A percentile compares a stretch with the other conserved stretches of the same genome.
These are phyloP conservation scores for Xylaria curta DNA, from an alignment of 495 filamentous ascomycete genomes.

Conservation along the genomic window DNA sequence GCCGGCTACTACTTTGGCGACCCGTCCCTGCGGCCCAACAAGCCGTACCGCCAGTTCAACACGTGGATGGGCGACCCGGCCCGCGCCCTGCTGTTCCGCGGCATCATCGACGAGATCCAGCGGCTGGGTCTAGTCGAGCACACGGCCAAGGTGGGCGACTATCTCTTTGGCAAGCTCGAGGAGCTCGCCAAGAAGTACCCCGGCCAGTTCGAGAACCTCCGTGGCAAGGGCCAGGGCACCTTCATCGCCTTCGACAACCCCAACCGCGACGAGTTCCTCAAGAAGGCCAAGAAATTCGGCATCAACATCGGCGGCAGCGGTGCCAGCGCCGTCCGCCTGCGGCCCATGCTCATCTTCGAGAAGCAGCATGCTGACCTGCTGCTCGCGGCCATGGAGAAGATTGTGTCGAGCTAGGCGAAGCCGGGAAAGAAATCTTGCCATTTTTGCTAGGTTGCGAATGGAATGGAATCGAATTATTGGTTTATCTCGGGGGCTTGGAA, in stretches of 20 bases:
- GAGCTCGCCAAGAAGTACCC: conserved; percentile 76
- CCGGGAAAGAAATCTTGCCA: not conserved
- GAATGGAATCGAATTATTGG: not conserved
- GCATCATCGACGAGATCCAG: conserved; percentile 90
- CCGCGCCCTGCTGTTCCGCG: conserved; percentile 87
- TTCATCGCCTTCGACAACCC: conserved; percentile 97
- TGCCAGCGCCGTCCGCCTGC: conserved; percentile 76
- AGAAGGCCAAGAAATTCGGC: conserved; percentile 79
- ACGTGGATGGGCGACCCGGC: conserved; percentile 99
- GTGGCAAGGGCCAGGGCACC: conserved; percentile 93
- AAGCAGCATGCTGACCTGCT: conserved; percentile 79
- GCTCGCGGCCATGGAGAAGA: conserved; percentile 70
- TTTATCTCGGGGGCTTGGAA: not conserved
- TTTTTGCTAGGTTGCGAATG: not conserved
- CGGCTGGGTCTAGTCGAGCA: conserved; percentile 78
- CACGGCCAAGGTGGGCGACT: conserved; percentile 82
- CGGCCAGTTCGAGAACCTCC: conserved; percentile 82
- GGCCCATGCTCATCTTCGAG: conserved; percentile 97
- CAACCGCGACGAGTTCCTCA: conserved; percentile 81
- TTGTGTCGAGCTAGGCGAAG: conserved; percentile 50
- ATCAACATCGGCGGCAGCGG: conserved; percentile 95
- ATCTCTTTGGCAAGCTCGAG: conserved; percentile 77
- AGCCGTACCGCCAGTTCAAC: conserved; percentile 99
- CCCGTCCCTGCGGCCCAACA: conserved; percentile 87
- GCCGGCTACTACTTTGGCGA: conserved; percentile 97